These are phyloP conservation scores for Cornus kousa DNA, from an alignment of 148 eudicot species.

Conservation along the genomic window DNA sequence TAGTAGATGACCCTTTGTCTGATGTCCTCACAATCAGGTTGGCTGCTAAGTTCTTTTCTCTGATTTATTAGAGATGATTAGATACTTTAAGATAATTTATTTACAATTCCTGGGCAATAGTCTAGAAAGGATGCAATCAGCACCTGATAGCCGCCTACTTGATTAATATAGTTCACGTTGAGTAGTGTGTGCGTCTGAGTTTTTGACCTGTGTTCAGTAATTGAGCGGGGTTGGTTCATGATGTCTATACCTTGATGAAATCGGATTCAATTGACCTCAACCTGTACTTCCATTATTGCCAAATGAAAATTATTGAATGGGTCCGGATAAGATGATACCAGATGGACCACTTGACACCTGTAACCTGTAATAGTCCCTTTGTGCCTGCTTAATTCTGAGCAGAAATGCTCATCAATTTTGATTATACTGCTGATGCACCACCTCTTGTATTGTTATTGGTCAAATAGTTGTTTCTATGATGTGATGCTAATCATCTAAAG, in stretches of 20 bases:
- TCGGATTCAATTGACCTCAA: too few relatives aligned
- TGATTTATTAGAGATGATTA: background rate
- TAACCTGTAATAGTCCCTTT: background rate
- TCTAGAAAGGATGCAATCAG: background rate
- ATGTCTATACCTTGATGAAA: too few relatives aligned
- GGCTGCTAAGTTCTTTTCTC: conserved; percentile 8
- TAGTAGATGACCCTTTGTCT: conserved; percentile 79
- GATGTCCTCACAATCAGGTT: conserved; percentile 74
- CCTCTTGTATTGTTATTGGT: background rate
- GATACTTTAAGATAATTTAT: background rate
- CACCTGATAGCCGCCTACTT: background rate
- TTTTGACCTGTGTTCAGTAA: background rate
- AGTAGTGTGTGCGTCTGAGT: background rate
- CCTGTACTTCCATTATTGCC: too few relatives aligned
- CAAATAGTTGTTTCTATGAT: background rate
- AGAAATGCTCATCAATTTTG: background rate
- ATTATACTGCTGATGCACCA: conserved; percentile 1
- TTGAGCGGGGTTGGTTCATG: too few relatives aligned
- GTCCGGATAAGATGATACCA: background rate
- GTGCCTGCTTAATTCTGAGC: background rate
- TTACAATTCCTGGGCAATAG: background rate
- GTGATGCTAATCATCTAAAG: background rate
- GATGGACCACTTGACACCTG: background rate
- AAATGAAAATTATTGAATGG: too few relatives aligned
- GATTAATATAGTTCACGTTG: background rate